Percentiles rank a stretch among this genome's conserved stretches.
These are phyloP conservation scores for Penicillium paneum DNA, from an alignment of 2,329 filamentous ascomycete genomes.

Conservation along the genomic window DNA sequence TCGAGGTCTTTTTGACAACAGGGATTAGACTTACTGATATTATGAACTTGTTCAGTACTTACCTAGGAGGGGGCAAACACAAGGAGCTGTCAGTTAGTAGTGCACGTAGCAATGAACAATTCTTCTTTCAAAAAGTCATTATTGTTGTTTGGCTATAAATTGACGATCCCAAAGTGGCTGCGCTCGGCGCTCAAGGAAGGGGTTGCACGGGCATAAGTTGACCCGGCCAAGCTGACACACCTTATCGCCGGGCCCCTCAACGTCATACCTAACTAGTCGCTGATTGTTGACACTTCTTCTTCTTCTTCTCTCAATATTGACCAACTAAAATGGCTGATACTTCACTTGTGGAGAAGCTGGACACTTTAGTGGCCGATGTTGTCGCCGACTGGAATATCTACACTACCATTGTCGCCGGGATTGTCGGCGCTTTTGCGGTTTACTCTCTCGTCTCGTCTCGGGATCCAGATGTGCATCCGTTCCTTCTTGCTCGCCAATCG, in stretches of 20 bases:
- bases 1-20: background rate
- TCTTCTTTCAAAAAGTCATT: background rate
- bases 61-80: background rate
- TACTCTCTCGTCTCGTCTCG: constrained; percentile 68
- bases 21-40: background rate
- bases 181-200: background rate
- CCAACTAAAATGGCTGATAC: constrained; percentile 44
- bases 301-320: background rate
- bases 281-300: constrained; percentile 9
- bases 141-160: constrained; percentile 10
- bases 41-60: background rate
- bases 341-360: constrained; percentile 63
- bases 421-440: constrained; percentile 64
- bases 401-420: constrained; percentile 67
- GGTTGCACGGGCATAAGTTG: constrained; percentile 21
- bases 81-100: constrained; percentile 3
- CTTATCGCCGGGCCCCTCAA: constrained; percentile 17
- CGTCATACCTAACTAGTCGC: constrained; percentile 15
- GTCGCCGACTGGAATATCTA: constrained; percentile 78
- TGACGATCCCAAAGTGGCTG: constrained; percentile 5
- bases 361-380: constrained; percentile 66
- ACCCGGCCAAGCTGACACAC: constrained; percentile 12
- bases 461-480: constrained; percentile 88
- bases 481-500: constrained; percentile 83
- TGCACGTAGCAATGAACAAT: background rate